Conservation (phyloP, 768 basidiomycete species). For the Mrakia blollopis region DNA sequence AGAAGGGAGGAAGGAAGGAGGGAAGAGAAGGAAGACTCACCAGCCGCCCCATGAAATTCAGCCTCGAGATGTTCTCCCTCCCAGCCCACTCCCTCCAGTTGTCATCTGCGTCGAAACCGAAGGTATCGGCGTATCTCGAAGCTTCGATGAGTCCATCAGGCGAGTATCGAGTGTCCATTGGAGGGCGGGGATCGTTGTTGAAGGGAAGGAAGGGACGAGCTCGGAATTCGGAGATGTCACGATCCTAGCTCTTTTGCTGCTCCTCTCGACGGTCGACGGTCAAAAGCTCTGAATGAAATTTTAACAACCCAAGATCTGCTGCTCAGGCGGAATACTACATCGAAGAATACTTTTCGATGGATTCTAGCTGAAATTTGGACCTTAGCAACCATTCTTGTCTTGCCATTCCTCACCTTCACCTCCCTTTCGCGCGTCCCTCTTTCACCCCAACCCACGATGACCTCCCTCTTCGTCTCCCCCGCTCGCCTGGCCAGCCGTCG, state of each 20-base stretch:
- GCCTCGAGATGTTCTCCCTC: neutral
- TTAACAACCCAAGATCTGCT: neutral
- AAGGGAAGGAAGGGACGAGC: neutral
- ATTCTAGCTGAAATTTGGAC: no score
- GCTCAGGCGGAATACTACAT: neutral
- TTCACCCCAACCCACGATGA: neutral
- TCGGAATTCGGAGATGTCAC: neutral
- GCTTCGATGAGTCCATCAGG: neutral
- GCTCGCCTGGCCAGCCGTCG: neutral
- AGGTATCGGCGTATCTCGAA: neutral
- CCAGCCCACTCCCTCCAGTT: neutral
- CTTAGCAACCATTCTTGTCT: neutral
- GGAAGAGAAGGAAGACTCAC: neutral
- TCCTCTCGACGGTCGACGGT: neutral
- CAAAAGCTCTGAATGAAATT: neutral
- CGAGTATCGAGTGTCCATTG: neutral
- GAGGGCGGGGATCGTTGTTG: neutral
- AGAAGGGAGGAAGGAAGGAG: neutral
- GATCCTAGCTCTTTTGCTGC: neutral
- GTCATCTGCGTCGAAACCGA: neutral
- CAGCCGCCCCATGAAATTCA: neutral
- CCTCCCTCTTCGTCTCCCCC: slow-evolving; percentile 6
- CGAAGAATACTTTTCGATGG: neutral
- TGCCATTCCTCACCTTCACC: neutral
- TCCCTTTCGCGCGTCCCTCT: neutral